Evolutionary conservation across 2,329 filamentous ascomycete species (phyloP).

Genomic region (Colletotrichum tropicale): DNA sequence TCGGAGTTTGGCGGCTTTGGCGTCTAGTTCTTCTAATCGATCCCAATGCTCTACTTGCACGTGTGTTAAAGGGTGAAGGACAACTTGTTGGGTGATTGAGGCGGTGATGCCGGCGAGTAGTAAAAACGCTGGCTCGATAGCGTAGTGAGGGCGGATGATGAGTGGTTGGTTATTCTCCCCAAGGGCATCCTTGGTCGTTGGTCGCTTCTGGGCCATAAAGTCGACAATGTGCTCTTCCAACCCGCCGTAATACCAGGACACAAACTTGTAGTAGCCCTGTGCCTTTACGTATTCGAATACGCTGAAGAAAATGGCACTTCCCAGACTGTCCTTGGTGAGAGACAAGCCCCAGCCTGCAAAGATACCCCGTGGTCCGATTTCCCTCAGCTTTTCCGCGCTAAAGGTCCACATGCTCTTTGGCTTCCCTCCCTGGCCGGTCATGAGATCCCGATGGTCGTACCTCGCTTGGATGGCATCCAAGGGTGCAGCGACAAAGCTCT

Average conservation of each 20-base stretch:
- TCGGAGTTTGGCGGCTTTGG: constrained; percentile 53
- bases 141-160: constrained; percentile 75
- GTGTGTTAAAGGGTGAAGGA: constrained; percentile 74
- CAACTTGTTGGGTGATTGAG: constrained; percentile 69
- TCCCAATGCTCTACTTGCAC: constrained; percentile 77
- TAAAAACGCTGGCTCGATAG: constrained; percentile 75
- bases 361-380: constrained; percentile 74
- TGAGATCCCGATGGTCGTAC: constrained; percentile 63
- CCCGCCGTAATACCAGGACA: constrained; percentile 72
- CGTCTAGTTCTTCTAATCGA: constrained; percentile 74
- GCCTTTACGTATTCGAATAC: constrained; percentile 79
- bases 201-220: constrained; percentile 51
- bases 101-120: constrained; percentile 72
- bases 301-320: constrained; percentile 75
- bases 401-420: constrained; percentile 76
- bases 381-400: constrained; percentile 64
- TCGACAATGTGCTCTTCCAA: constrained; percentile 57
- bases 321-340: constrained; percentile 72
- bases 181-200: constrained; percentile 22
- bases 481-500: constrained; percentile 75
- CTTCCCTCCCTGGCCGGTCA: constrained; percentile 44
- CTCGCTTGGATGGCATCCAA: constrained; percentile 77
- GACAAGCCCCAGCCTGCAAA: constrained; percentile 77
- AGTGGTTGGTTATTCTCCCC: constrained; percentile 37
- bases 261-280: constrained; percentile 74